Conservation (phyloP, 2,329 filamentous ascomycete genomes). For the Geosmithia flava region DNA sequence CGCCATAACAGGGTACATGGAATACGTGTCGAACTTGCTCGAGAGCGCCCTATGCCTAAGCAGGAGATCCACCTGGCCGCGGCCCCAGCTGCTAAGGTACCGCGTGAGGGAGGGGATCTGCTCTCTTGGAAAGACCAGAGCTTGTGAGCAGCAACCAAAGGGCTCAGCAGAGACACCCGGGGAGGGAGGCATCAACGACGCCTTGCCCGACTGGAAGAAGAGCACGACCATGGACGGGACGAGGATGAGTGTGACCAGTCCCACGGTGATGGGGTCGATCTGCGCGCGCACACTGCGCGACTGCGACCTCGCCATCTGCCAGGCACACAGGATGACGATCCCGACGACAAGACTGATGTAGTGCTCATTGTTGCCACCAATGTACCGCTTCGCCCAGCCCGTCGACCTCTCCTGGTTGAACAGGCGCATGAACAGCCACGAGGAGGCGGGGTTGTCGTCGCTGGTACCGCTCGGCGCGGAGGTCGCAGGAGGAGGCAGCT, state of each 20-base stretch:
- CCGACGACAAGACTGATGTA: neutral
- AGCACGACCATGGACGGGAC: conserved; percentile 1
- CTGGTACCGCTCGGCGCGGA: neutral
- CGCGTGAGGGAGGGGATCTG: neutral
- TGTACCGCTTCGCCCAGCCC: conserved; percentile 1
- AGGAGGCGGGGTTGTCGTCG: conserved; percentile 37
- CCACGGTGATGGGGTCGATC: neutral
- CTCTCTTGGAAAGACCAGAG: neutral
- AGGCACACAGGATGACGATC: neutral
- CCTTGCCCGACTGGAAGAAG: conserved; percentile 2
- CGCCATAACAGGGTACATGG: conserved; percentile 1
- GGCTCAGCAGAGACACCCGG: neutral
- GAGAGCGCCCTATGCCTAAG: neutral
- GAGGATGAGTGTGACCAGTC: neutral
- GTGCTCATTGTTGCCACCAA: conserved; percentile 1
- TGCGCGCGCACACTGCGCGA: neutral
- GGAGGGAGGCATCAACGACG: neutral
- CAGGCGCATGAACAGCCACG: conserved; percentile 57
- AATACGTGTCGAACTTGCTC: neutral
- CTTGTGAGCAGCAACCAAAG: conserved; percentile 2
- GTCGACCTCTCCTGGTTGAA: conserved; percentile 30
- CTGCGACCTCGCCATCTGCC: neutral
- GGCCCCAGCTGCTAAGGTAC: neutral
- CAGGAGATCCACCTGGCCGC: conserved; percentile 1
- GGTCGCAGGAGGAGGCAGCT: neutral